Evolutionary conservation across 2,329 filamentous ascomycete species (phyloP).

Genomic region (Canariomyces notabilis): DNA sequence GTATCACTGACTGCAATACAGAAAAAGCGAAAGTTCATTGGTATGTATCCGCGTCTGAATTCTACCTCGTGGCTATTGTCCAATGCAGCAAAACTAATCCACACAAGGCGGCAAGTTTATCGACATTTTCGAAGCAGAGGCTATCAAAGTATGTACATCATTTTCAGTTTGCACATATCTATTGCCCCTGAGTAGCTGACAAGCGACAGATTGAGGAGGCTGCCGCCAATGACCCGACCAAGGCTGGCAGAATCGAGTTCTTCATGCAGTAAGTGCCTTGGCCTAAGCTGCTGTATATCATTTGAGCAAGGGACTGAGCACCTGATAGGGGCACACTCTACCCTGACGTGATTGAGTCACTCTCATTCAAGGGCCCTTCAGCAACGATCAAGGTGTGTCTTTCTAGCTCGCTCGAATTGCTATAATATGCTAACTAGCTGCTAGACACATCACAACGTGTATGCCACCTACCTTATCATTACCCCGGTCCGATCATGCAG

Average conservation of each 20-base stretch:
- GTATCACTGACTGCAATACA: constrained; percentile 3
- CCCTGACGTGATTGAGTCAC: constrained; percentile 55
- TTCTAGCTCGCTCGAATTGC: not conserved
- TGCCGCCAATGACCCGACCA: constrained; percentile 56
- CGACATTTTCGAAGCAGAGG: constrained; percentile 74
- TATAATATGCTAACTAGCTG: not conserved
- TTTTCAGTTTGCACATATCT: too few species aligned
- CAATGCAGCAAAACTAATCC: constrained; percentile 5
- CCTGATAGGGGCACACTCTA: constrained; percentile 46
- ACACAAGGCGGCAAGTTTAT: constrained; percentile 30
- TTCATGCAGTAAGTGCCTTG: constrained; percentile 58
- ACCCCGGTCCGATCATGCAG: constrained; percentile 12
- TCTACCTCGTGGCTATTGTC: not conserved
- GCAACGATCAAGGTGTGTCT: constrained; percentile 39
- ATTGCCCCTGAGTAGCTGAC: constrained; percentile 1
- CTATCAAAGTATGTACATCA: constrained; percentile 34
- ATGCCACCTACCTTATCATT: constrained; percentile 1
- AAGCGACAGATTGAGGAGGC: constrained; percentile 58
- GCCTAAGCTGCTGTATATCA: not conserved
- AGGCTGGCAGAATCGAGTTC: constrained; percentile 74
- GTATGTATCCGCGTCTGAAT: constrained; percentile 32
- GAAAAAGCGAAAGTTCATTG: constrained; percentile 76
- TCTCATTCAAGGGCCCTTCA: constrained; percentile 45
- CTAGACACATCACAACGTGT: constrained; percentile 29
- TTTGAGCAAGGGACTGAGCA: constrained; percentile 52